A percentile compares a stretch with the other conserved stretches of the same genome.
Evolutionary conservation across 305 asterid genomes (phyloP).

Genomic region (Fraxinus nigra): DNA sequence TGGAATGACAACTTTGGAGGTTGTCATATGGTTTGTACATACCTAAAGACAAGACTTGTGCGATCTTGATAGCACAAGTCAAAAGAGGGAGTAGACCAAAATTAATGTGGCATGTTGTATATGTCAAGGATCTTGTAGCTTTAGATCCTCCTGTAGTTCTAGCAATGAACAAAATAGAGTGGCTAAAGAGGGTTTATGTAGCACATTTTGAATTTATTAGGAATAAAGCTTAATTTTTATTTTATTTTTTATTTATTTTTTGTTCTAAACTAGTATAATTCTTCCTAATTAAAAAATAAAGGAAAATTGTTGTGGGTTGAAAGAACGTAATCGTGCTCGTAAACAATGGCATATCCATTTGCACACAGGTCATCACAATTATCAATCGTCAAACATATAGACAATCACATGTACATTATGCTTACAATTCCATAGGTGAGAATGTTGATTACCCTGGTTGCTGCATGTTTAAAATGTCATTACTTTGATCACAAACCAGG

Average conservation of each 20-base stretch:
- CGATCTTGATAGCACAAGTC: neutral
- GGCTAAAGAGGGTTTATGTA: neutral
- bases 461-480: neutral
- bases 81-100: neutral
- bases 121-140: neutral
- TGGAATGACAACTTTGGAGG: neutral
- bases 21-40: neutral
- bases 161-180: neutral
- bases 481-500: neutral
- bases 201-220: neutral
- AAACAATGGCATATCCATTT: conserved; percentile 3
- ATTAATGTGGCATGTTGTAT: neutral
- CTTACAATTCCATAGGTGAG: neutral
- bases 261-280: neutral
- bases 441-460: neutral
- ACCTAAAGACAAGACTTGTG: neutral
- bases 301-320: neutral
- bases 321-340: neutral
- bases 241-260: too few species aligned
- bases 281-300: neutral
- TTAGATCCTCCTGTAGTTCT: neutral
- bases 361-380: neutral
- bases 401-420: neutral
- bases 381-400: neutral
- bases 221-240: neutral